Evolutionary conservation across 2,329 filamentous ascomycete genomes (phyloP).

Genomic region (Penicillium fuscoglaucum): DNA sequence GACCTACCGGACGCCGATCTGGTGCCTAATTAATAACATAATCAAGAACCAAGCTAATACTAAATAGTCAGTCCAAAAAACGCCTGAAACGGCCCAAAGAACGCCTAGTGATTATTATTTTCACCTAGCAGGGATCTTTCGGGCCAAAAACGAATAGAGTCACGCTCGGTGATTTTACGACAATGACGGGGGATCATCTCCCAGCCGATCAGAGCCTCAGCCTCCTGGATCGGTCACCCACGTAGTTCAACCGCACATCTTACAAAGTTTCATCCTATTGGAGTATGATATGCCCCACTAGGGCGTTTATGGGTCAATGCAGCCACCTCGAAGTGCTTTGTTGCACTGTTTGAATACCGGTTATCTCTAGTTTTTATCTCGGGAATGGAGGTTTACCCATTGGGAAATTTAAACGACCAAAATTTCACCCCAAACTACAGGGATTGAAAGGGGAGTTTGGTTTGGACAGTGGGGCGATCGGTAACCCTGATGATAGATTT

Average conservation of each 20-base stretch:
- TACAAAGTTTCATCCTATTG: background rate
- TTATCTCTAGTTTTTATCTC: background rate
- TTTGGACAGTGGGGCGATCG: conserved; percentile 5
- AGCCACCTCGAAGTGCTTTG: background rate
- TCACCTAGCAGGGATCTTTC: background rate
- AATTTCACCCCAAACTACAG: background rate
- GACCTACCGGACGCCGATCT: background rate
- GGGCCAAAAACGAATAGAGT: background rate
- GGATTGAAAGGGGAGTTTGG: background rate
- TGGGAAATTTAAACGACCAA: background rate
- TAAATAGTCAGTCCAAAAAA: background rate
- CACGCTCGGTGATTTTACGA: background rate
- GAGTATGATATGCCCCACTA: background rate
- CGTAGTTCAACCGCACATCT: background rate
- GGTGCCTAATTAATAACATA: conserved; percentile 1
- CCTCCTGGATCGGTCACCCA: conserved; percentile 1
- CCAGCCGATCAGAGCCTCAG: conserved; percentile 12
- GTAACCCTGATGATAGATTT: background rate
- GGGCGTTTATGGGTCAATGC: background rate
- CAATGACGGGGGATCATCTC: background rate
- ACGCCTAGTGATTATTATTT: conserved; percentile 3
- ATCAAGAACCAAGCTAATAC: background rate
- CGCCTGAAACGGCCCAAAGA: conserved; percentile 5
- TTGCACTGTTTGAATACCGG: background rate
- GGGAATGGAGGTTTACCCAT: background rate